Percentiles rank a stretch among this genome's conserved stretches.
Evolutionary conservation across 192 early-diverging fungal species (phyloP).

Genomic region (Coemansia umbellata): DNA sequence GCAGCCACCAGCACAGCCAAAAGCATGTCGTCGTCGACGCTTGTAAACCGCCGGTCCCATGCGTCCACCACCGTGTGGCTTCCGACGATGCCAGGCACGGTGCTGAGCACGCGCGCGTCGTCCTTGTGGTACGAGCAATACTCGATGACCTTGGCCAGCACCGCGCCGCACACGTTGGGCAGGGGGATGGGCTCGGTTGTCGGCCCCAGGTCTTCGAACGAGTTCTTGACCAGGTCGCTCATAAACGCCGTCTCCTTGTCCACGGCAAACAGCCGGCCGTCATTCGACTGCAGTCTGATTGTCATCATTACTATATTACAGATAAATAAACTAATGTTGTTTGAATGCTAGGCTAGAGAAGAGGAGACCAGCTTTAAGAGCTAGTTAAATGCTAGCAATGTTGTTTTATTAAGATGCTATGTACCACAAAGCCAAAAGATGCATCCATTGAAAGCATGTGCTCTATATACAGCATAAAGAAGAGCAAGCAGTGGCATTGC

Average conservation of each 20-base stretch:
- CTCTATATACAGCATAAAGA: too few relatives aligned
- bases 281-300: conserved; percentile 59
- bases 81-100: conserved; percentile 26
- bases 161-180: conserved; percentile 61
- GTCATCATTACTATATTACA: not conserved
- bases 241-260: conserved; percentile 60
- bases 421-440: too few relatives aligned
- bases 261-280: conserved; percentile 58
- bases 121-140: conserved; percentile 72
- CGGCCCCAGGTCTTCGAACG: conserved; percentile 67
- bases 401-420: not conserved
- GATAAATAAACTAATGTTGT: not conserved
- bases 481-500: too few relatives aligned
- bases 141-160: conserved; percentile 71
- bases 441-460: too few relatives aligned
- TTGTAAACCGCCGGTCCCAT: conserved; percentile 71
- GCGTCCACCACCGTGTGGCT: conserved; percentile 63
- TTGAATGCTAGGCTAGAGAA: not conserved
- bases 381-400: not conserved
- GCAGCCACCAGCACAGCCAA: conserved; percentile 73
- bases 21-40: conserved; percentile 62
- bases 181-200: conserved; percentile 60
- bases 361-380: not conserved
- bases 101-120: conserved; percentile 53
- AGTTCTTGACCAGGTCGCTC: conserved; percentile 69